These are phyloP conservation scores for Sextonia rubra DNA, from an alignment of 164 flowering plant genomes.

Conservation along the genomic window DNA sequence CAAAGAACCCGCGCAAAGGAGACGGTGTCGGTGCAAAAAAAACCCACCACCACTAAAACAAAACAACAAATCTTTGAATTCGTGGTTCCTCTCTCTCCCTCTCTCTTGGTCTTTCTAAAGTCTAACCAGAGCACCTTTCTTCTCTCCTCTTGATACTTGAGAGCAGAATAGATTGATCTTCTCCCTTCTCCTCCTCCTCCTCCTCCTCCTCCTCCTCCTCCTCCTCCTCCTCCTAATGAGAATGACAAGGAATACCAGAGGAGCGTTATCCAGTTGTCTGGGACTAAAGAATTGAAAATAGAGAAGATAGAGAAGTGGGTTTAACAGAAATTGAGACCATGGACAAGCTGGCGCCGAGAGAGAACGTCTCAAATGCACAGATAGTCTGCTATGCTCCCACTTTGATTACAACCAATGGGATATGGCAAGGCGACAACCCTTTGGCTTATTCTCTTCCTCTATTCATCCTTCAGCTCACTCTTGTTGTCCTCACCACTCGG, in stretches of 20 bases:
- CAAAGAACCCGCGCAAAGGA: background rate
- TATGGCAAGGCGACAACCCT: slow-evolving; percentile 23
- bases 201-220: background rate
- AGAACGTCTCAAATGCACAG: background rate
- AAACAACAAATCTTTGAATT: background rate
- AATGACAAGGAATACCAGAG: background rate
- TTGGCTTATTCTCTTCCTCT: slow-evolving; percentile 17
- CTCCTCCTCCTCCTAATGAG: background rate
- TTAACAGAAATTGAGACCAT: background rate
- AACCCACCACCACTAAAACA: background rate
- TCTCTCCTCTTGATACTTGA: background rate
- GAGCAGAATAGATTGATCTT: background rate
- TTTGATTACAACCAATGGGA: slow-evolving; percentile 17
- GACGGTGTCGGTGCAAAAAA: background rate
- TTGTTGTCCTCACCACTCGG: slow-evolving; percentile 16
- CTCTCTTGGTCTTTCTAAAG: background rate
- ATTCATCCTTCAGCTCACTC: slow-evolving; percentile 17
- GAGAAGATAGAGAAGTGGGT: too few relatives aligned
- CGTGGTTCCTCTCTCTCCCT: background rate
- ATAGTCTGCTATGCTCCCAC: slow-evolving; percentile 18
- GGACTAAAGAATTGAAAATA: background rate
- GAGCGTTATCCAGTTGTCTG: background rate
- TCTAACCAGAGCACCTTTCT: background rate
- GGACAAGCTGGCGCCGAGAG: background rate
- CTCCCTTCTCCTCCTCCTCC: background rate